Conservation (phyloP, 208 protist genomes). For the Trypanosoma avium region DNA sequence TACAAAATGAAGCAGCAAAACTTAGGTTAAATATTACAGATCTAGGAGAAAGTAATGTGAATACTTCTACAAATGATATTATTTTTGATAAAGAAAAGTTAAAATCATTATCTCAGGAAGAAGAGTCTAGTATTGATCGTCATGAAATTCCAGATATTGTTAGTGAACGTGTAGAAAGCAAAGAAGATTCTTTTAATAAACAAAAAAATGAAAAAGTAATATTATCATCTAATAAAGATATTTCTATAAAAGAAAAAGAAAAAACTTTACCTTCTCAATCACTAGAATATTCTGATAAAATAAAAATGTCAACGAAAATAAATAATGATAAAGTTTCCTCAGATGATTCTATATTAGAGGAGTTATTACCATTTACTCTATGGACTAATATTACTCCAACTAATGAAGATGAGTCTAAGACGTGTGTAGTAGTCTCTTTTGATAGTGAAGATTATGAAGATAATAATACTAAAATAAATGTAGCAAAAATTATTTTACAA, state of each 20-base stretch:
- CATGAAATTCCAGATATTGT: slow-evolving; percentile 52
- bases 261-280: too few species aligned
- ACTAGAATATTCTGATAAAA: too few species aligned
- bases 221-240: neutral
- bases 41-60: neutral
- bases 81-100: slow-evolving; percentile 6
- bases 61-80: too few species aligned
- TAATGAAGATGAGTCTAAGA: neutral
- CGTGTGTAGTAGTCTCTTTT: slow-evolving; percentile 22
- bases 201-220: neutral
- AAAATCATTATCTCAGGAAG: slow-evolving; percentile 22
- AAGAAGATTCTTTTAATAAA: neutral
- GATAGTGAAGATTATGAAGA: too few species aligned
- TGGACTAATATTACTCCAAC: neutral
- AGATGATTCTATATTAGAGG: slow-evolving; percentile 7
- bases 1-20: neutral
- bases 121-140: slow-evolving; percentile 39
- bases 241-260: neutral
- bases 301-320: too few species aligned
- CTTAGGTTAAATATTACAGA: slow-evolving; percentile 11
- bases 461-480: neutral
- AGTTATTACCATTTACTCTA: slow-evolving; percentile 11
- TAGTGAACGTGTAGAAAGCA: neutral
- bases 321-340: neutral
- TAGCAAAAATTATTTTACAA: slow-evolving; percentile 19